Conservation (phyloP, 148 eudicot genomes). For the Cornus suecica region DNA sequence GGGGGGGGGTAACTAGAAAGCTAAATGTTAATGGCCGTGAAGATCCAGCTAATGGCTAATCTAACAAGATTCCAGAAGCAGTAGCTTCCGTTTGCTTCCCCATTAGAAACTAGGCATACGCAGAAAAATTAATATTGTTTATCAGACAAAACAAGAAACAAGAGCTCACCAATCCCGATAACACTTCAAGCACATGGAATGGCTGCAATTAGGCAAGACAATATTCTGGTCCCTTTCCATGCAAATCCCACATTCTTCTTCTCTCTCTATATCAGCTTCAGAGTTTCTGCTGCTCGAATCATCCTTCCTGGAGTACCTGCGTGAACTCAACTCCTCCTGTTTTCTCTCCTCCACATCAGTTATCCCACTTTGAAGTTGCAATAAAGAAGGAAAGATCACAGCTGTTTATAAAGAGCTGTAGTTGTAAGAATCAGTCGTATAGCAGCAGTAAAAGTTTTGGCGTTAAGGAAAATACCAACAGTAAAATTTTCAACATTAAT, state of each 20-base stretch:
- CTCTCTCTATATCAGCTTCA: constrained; percentile 53
- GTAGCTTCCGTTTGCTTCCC: too few species aligned
- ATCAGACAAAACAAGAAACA: background rate
- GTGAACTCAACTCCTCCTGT: constrained; percentile 50
- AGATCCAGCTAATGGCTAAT: too few species aligned
- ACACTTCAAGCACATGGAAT: constrained; percentile 37
- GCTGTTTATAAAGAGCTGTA: constrained; percentile 27
- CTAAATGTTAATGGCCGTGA: too few species aligned
- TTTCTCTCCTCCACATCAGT: constrained; percentile 67
- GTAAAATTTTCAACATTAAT: background rate
- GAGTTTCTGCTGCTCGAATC: constrained; percentile 30
- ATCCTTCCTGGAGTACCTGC: constrained; percentile 42
- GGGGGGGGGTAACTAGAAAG: too few species aligned
- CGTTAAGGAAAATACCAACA: background rate
- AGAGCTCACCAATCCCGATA: constrained; percentile 35
- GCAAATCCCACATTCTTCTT: constrained; percentile 73
- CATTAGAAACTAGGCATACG: background rate
- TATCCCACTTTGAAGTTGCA: constrained; percentile 74
- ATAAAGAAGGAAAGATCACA: constrained; percentile 62
- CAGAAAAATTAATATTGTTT: background rate
- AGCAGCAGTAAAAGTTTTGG: too few species aligned
- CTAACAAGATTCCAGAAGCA: background rate
- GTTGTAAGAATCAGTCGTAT: background rate
- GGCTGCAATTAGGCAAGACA: constrained; percentile 45
- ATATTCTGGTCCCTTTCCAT: constrained; percentile 57